Percentiles rank a stretch among this genome's conserved stretches.
Evolutionary conservation across 2,329 filamentous ascomycete genomes (phyloP).

Genomic region (Didymosphaeria variabile): DNA sequence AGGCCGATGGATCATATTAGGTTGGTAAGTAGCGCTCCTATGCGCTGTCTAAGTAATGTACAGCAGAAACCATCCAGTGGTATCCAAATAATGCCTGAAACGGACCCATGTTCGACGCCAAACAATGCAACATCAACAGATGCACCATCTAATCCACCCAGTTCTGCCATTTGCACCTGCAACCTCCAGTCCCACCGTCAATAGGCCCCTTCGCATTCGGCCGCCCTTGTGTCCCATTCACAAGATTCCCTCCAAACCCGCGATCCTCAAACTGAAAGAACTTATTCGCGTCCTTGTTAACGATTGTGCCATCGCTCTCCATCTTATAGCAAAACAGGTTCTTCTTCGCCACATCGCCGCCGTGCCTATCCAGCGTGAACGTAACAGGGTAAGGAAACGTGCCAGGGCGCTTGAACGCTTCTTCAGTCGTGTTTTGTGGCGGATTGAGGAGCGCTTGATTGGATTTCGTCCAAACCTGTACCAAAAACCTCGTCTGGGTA

Average conservation of each 20-base stretch:
- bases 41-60: background rate
- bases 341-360: conserved; percentile 63
- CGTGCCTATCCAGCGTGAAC: conserved; percentile 68
- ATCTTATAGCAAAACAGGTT: conserved; percentile 69
- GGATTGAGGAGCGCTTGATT: conserved; percentile 47
- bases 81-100: background rate
- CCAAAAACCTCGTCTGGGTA: conserved; percentile 67
- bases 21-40: background rate
- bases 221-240: conserved; percentile 61
- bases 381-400: conserved; percentile 70
- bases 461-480: conserved; percentile 69
- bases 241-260: conserved; percentile 58
- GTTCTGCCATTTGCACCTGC: conserved; percentile 68
- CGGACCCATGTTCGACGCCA: background rate
- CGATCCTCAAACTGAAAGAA: conserved; percentile 64
- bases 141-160: conserved; percentile 45
- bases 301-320: conserved; percentile 57
- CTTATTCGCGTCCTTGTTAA: conserved; percentile 47
- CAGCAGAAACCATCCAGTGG: background rate
- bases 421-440: conserved; percentile 44
- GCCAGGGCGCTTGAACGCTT: conserved; percentile 61
- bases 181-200: conserved; percentile 69
- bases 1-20: background rate
- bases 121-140: background rate
- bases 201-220: conserved; percentile 55